Base-by-base conservation (phyloP, 305 asterid species). In the Solanum aculeatissimum region DNA sequence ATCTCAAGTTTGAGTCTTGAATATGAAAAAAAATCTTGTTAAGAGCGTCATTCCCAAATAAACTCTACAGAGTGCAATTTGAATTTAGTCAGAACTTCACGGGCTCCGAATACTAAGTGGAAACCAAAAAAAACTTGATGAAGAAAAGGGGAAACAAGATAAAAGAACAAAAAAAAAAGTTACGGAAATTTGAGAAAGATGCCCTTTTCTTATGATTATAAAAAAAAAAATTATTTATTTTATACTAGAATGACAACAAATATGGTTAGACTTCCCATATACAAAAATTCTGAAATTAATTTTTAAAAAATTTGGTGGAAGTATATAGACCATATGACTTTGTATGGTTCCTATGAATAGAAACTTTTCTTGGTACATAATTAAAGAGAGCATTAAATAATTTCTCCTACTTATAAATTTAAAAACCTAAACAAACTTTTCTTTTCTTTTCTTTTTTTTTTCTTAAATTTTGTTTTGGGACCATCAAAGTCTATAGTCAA, bases 281-380 rank as follows among this genome's bases (percentile, higher is more conserved):
- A 12, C 38, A 21, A n/a, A 71, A 42, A 21, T 3, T 71, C 7
- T 72, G 6, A 72, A 72, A 72, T 43, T 71, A 32, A 43, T 3
- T 74, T 72, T 27, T 21, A 23, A n/a, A n/a, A n/a, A n/a, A 74
- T 45, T 45, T 74, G 40, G 25, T 74, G 80, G 58, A 74, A 74
- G 23, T 74, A 14, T 40, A 40, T 0, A 6, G 14, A 74, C 81
- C 58, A 74, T 53, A 53, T 13, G 58, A 74, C 15, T 74, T 23
- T 45, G 19, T 74, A 45, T 23, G 81, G 81, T 45, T 9, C 81
- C 35, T 43, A 74, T 13, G 38, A 3, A 18, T 18, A 8, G 74
- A 1, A 32, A 14, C 4, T 11, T 9, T 29, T 27, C 6, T 32
- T 16, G 21, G 11, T 9, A 66, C 0, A 68, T 68, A 19, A 9